Evolutionary conservation across 768 basidiomycete genomes (phyloP), one percentile per base, ranked within the genome.

Genomic region (Lactarius pseudohatsudake): DNA sequence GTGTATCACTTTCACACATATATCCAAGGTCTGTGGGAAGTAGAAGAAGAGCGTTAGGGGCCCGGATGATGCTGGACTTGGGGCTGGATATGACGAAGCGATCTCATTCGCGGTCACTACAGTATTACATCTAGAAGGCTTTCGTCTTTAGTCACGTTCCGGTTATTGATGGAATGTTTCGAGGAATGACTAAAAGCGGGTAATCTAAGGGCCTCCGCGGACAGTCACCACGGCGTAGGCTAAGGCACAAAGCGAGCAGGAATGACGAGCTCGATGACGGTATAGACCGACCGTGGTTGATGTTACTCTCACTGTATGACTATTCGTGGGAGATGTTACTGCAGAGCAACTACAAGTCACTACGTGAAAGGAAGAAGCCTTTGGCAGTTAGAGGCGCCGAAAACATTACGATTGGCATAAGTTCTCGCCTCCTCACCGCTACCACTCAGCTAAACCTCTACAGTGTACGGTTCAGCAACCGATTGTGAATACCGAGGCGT

Each of bases 1-100:
- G 30, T 40, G 30, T 34, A 47, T 53, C 50, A 26, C 47, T 22
- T 55, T 60, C 54, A 56, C 53, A 64, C 57, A 11, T 59, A 59
- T 53, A 28, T 20, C 47, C 54, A 40, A 26, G 59, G 32, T 30
- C n/a, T 30, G 13, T 40, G 59, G 20, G 26, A 56, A 26, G 36
- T 38, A 34, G 15, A 57, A 32, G 7, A 7, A 32, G 7, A 4
- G 38, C 30, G 50, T 8, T 40, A 32, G 4, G 30, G 47, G 22
- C 13, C 55, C 57, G 20, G 4, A 50, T 26, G 47, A 8, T 26
- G 53, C 50, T 63, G 32, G 18, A 9, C 13, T 9, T n/a, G 32
- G n/a, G 7, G 54, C 43, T 26, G 50, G 34, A 41, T 47, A 55
- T 1, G 57, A 58, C 2, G 50, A 47, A 26, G 50, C 20, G n/a